Evolutionary conservation across 257 asterid species (phyloP), one percentile per base, ranked within the genome.

Genomic region (Henckelia pumila): DNA sequence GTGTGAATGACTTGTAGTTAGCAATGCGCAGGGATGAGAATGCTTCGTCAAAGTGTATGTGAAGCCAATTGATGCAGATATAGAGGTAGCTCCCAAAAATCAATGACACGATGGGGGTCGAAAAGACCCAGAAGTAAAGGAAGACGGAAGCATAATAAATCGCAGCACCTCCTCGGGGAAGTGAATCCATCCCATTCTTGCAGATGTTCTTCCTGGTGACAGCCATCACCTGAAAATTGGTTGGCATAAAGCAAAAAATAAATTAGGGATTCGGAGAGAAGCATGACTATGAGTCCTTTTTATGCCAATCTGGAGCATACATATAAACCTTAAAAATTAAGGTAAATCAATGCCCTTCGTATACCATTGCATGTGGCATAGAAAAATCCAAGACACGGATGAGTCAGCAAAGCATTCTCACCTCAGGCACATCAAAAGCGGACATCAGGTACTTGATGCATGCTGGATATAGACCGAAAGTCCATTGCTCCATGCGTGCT

Each of bases 381-480:
- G n/a, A 40, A 40, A 35, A 40, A 40, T 40, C 17, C 50, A 40
- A 40, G n/a, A 2, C 50, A 0, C 3, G 11, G 5, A 40, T 11
- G 50, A 40, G 50, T 40, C 50, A 40, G 50, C 6, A 4, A 40
- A n/a, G 29, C n/a, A 55, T 67, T 60, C 74, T 52, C 63, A 89
- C 97, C 95, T 94, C 96, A 4, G 99, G 99, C 61, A 94, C 85
- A 69, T 94, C 99, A 73, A 91, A 94, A 59, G 96, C 97, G 5
- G 97, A 94, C 99, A 91, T 94, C 61, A 94, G 85, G 77, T 94
- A 94, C 81, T 94, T 94, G 25, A 94, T 90, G 83, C 99, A 94
- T 20, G 97, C 99, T 61, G 97, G 99, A 75, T 94, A 94, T 61
- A 94, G 97, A 69, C 99, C 97, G 28, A 90, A 84, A 19, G 97